A percentile compares a stretch with the other conserved stretches of the same genome.
phyloP scores from a whole-genome alignment of 306 rosid genomes.

The Canavalia gladiata region DNA sequence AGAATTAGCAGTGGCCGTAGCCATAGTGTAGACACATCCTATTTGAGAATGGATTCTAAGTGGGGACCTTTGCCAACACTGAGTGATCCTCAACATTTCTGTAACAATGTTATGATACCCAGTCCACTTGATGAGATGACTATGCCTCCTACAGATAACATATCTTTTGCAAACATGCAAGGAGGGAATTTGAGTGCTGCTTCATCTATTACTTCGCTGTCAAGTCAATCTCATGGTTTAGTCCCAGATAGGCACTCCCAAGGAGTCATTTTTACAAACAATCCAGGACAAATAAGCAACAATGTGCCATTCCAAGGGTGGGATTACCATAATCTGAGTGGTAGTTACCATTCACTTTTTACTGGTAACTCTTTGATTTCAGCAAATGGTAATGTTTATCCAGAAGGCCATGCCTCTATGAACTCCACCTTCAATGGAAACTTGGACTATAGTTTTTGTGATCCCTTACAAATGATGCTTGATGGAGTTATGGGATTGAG shows the following conservation, averaged over 20 bases:
- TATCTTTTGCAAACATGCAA: constrained; percentile 49
- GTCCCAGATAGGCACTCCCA: constrained; percentile 54
- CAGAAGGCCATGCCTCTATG: constrained; percentile 51
- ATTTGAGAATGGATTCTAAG: constrained; percentile 62
- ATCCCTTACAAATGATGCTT: constrained; percentile 55
- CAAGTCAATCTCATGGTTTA: constrained; percentile 54
- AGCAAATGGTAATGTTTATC: constrained; percentile 51
- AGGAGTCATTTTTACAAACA: constrained; percentile 49
- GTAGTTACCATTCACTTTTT: constrained; percentile 49
- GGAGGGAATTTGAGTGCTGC: constrained; percentile 56
- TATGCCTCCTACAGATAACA: constrained; percentile 46
- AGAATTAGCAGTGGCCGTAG: constrained; percentile 70
- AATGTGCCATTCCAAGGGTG: constrained; percentile 62
- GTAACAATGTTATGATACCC: constrained; percentile 56
- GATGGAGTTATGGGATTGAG: constrained; percentile 52
- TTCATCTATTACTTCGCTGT: constrained; percentile 59
- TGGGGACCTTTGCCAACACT: constrained; percentile 57
- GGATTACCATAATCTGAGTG: constrained; percentile 63
- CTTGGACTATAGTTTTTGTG: constrained; percentile 53
- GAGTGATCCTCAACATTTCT: constrained; percentile 68
- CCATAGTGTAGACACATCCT: constrained; percentile 71
- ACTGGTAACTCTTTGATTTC: constrained; percentile 53
- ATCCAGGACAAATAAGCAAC: constrained; percentile 44
- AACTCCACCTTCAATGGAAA: constrained; percentile 54
- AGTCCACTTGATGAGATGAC: constrained; percentile 63